A percentile compares a stretch with the other conserved stretches of the same genome.
phyloP scores from a whole-genome alignment of 2,329 filamentous ascomycete genomes.

The Cladophialophora exuberans region DNA sequence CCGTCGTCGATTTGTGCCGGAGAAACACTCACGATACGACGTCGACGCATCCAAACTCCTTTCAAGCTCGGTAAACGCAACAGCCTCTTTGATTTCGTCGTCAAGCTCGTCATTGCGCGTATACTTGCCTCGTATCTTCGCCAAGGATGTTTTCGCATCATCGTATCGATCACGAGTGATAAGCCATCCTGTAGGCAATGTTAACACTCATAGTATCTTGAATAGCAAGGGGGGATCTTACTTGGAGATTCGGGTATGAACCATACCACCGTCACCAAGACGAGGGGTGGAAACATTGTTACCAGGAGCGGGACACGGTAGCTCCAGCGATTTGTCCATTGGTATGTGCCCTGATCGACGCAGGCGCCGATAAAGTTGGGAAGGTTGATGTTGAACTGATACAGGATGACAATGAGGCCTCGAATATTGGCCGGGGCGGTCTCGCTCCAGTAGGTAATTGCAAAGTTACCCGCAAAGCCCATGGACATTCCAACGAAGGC shows the following conservation, averaged over 20 bases:
- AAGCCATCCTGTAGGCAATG: constrained; percentile 78
- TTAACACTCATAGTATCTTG: constrained; percentile 48
- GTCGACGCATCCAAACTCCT: constrained; percentile 12
- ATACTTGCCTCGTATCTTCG: constrained; percentile 2
- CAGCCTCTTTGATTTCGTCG: constrained; percentile 12
- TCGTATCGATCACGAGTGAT: constrained; percentile 1
- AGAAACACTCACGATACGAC: constrained; percentile 9
- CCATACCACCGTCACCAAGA: constrained; percentile 58
- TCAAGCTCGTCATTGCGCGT: constrained; percentile 12
- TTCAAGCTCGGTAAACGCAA: constrained; percentile 12
- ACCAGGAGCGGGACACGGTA: constrained; percentile 77
- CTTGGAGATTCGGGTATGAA: constrained; percentile 69
- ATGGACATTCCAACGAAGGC: constrained; percentile 68
- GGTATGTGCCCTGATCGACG: constrained; percentile 67
- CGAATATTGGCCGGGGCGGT: constrained; percentile 58
- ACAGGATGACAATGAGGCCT: constrained; percentile 58
- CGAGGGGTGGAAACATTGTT: constrained; percentile 56
- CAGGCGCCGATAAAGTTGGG: constrained; percentile 70
- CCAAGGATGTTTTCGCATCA: constrained; percentile 7
- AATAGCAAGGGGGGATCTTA: constrained; percentile 29
- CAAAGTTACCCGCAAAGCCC: constrained; percentile 84
- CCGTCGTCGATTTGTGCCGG: constrained; percentile 13
- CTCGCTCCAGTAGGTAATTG: constrained; percentile 90
- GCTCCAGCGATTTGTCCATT: constrained; percentile 62
- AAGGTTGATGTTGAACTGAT: constrained; percentile 74